Evolutionary conservation across 1,284 basidiomycete genomes (phyloP).

Genomic region (Ceratobasidium sp.): DNA sequence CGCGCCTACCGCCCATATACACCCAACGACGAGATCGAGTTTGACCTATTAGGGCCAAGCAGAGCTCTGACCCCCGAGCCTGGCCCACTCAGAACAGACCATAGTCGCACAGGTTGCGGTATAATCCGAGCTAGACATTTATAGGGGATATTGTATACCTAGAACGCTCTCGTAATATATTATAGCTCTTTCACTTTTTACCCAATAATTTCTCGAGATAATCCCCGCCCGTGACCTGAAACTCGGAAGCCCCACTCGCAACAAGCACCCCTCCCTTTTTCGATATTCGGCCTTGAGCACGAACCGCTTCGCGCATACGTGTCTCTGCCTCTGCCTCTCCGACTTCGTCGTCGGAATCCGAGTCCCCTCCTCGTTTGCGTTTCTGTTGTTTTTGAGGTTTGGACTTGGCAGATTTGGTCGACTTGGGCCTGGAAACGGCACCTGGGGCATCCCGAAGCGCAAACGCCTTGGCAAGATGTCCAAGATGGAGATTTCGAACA

Average conservation of each 20-base stretch:
- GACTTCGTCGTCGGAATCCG: constrained; percentile 54
- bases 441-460: constrained; percentile 92
- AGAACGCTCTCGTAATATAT: constrained; percentile 18
- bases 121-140: neutral
- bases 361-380: constrained; percentile 38
- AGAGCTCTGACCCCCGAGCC: constrained; percentile 33
- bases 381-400: constrained; percentile 28
- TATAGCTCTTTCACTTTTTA: constrained; percentile 22
- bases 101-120: constrained; percentile 15
- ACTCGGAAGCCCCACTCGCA: constrained; percentile 74
- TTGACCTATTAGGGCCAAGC: constrained; percentile 30
- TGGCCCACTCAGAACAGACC: constrained; percentile 10
- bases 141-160: constrained; percentile 29
- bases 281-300: constrained; percentile 79
- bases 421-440: constrained; percentile 53
- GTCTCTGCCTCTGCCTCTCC: constrained; percentile 68
- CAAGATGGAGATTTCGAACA: constrained; percentile 90
- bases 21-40: constrained; percentile 36
- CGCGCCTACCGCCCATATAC: constrained; percentile 16
- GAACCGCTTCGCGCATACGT: constrained; percentile 87
- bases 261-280: constrained; percentile 84
- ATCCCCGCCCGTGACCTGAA: constrained; percentile 76
- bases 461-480: constrained; percentile 96
- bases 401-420: constrained; percentile 39
- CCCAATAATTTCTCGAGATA: constrained; percentile 69